Conservation (phyloP, 768 basidiomycete genomes). For the Mycena polygramma region DNA sequence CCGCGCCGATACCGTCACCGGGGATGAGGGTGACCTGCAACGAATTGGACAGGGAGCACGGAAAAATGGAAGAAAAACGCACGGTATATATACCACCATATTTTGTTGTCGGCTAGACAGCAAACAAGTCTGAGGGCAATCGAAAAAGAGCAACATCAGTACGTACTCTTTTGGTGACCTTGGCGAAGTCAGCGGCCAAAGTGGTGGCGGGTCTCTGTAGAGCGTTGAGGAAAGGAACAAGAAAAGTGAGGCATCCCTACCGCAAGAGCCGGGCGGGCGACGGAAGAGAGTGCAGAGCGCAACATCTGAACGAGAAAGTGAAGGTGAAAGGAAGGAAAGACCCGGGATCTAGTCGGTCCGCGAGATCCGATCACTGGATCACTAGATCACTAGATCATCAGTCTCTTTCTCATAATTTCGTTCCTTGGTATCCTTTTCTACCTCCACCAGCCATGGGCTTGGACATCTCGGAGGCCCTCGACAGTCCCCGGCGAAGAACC, state of each 20-base stretch:
- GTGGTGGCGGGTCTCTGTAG: constrained; percentile 79
- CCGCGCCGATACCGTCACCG: constrained; percentile 96
- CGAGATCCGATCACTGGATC: constrained; percentile 16
- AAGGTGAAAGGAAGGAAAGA: constrained; percentile 46
- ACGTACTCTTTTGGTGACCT: constrained; percentile 77
- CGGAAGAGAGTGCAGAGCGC: constrained; percentile 72
- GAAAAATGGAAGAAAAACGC: constrained; percentile 44
- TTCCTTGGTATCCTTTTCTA: not conserved
- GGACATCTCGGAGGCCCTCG: constrained; percentile 57
- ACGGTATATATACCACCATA: constrained; percentile 95
- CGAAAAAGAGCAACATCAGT: constrained; percentile 29
- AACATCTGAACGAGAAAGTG: constrained; percentile 61
- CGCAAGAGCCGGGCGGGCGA: constrained; percentile 68
- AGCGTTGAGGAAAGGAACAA: constrained; percentile 22
- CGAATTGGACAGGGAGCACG: constrained; percentile 41
- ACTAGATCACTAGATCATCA: no score
- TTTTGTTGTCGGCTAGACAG: constrained; percentile 81
- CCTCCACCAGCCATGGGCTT: constrained; percentile 35
- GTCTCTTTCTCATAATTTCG: not conserved
- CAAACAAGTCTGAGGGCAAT: constrained; percentile 8
- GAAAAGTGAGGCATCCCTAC: constrained; percentile 51
- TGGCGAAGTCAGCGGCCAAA: constrained; percentile 83
- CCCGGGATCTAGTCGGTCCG: constrained; percentile 18
- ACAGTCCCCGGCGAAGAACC: constrained; percentile 53
- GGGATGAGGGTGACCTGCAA: constrained; percentile 94